phyloP scores from a whole-genome alignment of 768 basidiomycete genomes.

The Tulasnella sp. region DNA sequence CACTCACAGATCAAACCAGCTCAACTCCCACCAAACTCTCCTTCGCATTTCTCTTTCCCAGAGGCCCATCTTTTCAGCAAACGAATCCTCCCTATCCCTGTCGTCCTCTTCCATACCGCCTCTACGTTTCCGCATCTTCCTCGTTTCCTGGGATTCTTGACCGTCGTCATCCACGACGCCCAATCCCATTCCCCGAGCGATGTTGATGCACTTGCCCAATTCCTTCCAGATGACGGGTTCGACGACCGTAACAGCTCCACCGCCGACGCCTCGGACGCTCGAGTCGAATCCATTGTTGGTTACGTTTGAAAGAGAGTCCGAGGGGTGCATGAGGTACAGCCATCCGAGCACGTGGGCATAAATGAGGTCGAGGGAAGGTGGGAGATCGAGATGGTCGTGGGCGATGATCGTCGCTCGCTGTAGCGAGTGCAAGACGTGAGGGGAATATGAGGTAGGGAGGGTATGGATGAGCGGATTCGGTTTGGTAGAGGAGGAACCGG shows the following conservation, averaged over 20 bases:
- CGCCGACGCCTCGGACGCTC: constrained; percentile 38
- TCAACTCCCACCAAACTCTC: constrained; percentile 78
- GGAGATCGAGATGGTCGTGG: constrained; percentile 14
- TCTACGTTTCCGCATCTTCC: constrained; percentile 40
- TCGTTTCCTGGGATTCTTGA: constrained; percentile 45
- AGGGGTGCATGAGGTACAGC: constrained; percentile 29
- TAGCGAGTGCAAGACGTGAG: constrained; percentile 11
- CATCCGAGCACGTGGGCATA: constrained; percentile 16
- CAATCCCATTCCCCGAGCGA: constrained; percentile 67
- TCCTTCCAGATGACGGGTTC: constrained; percentile 38
- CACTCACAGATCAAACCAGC: constrained; percentile 75
- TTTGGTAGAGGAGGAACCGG: not conserved
- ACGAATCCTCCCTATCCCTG: not conserved
- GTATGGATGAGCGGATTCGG: not conserved
- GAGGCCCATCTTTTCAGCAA: constrained; percentile 21
- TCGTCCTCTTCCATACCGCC: not conserved
- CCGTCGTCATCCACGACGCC: constrained; percentile 61
- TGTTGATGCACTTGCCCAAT: constrained; percentile 69
- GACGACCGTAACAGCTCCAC: constrained; percentile 19
- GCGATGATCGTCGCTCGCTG: constrained; percentile 15
- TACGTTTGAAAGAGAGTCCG: constrained; percentile 35
- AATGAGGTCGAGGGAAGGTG: constrained; percentile 24
- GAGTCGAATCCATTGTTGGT: constrained; percentile 39
- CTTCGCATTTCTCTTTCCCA: constrained; percentile 50
- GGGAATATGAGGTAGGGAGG: not conserved